These are phyloP conservation scores for Alternaria atra DNA, from an alignment of 2,329 filamentous ascomycete species.

Conservation along the genomic window DNA sequence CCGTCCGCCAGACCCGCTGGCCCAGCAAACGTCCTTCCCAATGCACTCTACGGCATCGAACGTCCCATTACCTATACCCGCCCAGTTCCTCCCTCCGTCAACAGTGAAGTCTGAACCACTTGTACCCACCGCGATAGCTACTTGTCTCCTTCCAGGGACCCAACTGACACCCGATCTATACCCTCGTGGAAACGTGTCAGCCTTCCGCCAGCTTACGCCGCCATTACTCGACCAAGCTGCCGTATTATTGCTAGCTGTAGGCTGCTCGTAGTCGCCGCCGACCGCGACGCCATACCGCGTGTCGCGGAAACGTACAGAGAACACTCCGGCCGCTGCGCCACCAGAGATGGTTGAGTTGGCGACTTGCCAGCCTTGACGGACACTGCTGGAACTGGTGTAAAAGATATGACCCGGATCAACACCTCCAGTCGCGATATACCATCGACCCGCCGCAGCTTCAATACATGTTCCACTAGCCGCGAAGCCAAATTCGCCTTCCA, in stretches of 20 bases:
- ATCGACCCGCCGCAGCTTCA: constrained; percentile 36
- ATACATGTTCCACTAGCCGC: constrained; percentile 41
- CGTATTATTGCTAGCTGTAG: constrained; percentile 26
- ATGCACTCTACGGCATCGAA: constrained; percentile 42
- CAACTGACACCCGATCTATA: constrained; percentile 40
- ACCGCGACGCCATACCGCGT: constrained; percentile 35
- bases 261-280: constrained; percentile 39
- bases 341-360: constrained; percentile 32
- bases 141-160: constrained; percentile 25
- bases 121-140: constrained; percentile 39
- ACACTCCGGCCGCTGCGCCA: constrained; percentile 40
- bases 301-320: constrained; percentile 40
- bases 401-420: constrained; percentile 38
- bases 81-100: constrained; percentile 40
- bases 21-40: constrained; percentile 31
- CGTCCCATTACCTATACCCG: constrained; percentile 34
- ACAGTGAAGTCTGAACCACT: constrained; percentile 40
- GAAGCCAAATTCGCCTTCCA: constrained; percentile 36
- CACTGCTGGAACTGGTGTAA: constrained; percentile 17
- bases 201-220: constrained; percentile 30
- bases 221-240: constrained; percentile 40
- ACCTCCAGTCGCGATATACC: constrained; percentile 41
- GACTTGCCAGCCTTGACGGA: constrained; percentile 30
- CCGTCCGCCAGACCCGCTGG: constrained; percentile 34
- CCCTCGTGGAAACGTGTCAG: constrained; percentile 33